Conservation (phyloP, 257 asterid genomes). For the Solanum sparsipilum region DNA sequence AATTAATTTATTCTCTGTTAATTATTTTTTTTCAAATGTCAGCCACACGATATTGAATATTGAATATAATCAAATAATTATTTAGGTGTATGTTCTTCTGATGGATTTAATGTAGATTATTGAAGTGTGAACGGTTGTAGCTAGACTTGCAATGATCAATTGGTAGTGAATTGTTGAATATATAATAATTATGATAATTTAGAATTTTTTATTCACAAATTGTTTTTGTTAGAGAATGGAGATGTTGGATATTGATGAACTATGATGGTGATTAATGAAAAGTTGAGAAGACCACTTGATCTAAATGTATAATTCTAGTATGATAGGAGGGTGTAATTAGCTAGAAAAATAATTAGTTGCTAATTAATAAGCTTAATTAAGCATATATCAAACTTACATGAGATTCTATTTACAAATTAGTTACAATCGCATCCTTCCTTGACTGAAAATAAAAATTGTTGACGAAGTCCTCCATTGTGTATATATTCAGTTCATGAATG, state of each 20-base stretch:
- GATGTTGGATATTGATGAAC: background rate
- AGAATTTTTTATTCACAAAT: background rate
- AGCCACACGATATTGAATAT: background rate
- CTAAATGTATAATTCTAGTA: background rate
- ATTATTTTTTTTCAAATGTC: background rate
- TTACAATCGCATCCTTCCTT: background rate
- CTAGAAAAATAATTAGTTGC: background rate
- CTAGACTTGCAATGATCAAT: background rate
- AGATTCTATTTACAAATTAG: background rate
- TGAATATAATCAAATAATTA: background rate
- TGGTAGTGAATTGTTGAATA: background rate
- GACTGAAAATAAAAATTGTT: too few species aligned
- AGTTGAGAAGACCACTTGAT: background rate
- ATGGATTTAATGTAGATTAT: background rate
- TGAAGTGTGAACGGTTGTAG: background rate
- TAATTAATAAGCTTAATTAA: background rate
- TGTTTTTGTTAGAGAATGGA: background rate
- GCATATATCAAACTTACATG: background rate
- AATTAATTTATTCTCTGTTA: background rate
- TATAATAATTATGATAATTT: background rate
- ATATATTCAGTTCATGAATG: too few species aligned
- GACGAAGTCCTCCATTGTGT: background rate
- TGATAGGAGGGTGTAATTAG: background rate
- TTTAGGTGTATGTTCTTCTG: background rate
- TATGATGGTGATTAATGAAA: background rate